Percentiles rank a stretch among this genome's conserved stretches.
Conservation (phyloP, 306 rosid species). For the Trifolium fragiferum region DNA sequence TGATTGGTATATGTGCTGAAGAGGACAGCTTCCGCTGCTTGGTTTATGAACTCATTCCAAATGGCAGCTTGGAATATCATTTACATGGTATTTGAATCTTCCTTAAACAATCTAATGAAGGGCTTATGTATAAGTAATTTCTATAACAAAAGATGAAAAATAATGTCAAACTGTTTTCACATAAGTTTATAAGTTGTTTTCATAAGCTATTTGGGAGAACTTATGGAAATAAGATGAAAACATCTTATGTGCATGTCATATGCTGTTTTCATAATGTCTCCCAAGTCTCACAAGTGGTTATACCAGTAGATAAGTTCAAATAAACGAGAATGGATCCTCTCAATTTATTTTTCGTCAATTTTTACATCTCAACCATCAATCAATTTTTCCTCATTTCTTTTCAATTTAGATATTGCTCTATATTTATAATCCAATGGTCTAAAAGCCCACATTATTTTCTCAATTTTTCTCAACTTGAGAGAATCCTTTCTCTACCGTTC, state of each 20-base stretch:
- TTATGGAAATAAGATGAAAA: neutral
- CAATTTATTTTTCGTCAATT: no score
- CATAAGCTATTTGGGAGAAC: neutral
- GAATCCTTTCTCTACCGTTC: no score
- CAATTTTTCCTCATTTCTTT: no score
- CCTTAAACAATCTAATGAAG: slow-evolving; percentile 1
- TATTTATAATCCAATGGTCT: no score
- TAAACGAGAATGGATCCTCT: no score
- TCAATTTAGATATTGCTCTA: no score
- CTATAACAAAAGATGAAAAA: neutral
- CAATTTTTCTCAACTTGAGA: no score
- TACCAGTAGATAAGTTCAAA: neutral
- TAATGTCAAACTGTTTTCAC: neutral
- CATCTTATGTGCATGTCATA: neutral
- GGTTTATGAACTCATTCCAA: slow-evolving; percentile 84
- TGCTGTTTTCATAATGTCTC: neutral
- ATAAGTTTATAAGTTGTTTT: neutral
- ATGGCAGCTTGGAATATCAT: slow-evolving; percentile 90
- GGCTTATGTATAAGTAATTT: neutral
- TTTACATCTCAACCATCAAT: no score
- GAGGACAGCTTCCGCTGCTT: slow-evolving; percentile 70
- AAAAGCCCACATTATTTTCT: no score
- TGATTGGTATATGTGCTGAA: slow-evolving; percentile 83
- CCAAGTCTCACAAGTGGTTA: neutral
- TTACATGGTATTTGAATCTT: slow-evolving; percentile 68